Evolutionary conservation across 306 rosid genomes (phyloP).

Genomic region (Fragaria iinumae): DNA sequence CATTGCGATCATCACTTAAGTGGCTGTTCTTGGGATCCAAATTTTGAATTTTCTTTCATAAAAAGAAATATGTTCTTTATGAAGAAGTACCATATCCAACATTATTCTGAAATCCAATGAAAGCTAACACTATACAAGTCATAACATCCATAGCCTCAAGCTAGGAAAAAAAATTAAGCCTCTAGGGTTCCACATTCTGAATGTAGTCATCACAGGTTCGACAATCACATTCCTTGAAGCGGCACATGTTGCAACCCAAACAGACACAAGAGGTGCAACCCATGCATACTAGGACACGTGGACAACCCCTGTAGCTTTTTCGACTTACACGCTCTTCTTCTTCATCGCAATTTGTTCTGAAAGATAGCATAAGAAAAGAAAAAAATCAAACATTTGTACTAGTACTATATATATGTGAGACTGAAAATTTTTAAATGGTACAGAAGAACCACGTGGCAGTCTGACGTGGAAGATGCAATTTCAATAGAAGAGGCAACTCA

Average conservation of each 20-base stretch:
- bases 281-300: slow-evolving; percentile 22
- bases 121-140: not conserved
- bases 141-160: not conserved
- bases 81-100: not conserved
- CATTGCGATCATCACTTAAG: no score
- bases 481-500: slow-evolving; percentile 11
- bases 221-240: slow-evolving; percentile 48
- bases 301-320: slow-evolving; percentile 36
- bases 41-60: not conserved
- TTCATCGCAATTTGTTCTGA: slow-evolving; percentile 38
- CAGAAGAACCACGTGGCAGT: no score
- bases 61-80: not conserved
- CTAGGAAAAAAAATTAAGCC: not conserved
- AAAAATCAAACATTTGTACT: not conserved
- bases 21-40: no score
- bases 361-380: not conserved
- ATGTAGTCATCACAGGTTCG: slow-evolving; percentile 47
- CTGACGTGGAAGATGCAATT: not conserved
- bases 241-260: slow-evolving; percentile 50
- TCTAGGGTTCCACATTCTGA: slow-evolving; percentile 32
- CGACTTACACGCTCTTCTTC: slow-evolving; percentile 39
- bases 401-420: not conserved
- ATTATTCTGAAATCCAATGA: not conserved
- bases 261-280: slow-evolving; percentile 51
- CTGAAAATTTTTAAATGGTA: no score